phyloP scores from a whole-genome alignment of 371 early-diverging fungal genomes.

The Mucor lusitanicus region DNA sequence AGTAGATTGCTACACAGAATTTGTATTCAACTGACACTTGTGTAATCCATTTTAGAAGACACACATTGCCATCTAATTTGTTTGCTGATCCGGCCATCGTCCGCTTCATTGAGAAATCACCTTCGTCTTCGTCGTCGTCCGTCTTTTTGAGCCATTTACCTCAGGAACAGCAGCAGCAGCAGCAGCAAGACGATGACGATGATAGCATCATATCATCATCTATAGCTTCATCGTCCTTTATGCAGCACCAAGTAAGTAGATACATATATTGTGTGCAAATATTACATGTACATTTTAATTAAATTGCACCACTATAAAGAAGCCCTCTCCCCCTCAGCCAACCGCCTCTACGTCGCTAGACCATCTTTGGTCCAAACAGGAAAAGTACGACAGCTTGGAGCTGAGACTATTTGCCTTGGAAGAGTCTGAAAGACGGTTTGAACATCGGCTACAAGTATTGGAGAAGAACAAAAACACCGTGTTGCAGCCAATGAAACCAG shows the following conservation, averaged over 20 bases:
- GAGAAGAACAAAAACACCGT: background rate
- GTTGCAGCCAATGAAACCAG: slow-evolving; percentile 20
- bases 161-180: slow-evolving; percentile 19
- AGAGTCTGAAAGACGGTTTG: slow-evolving; percentile 18
- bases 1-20: background rate
- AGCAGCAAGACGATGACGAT: slow-evolving; percentile 8
- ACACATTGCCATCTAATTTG: slow-evolving; percentile 26
- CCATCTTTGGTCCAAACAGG: slow-evolving; percentile 18
- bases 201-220: slow-evolving; percentile 1
- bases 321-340: slow-evolving; percentile 5
- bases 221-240: background rate
- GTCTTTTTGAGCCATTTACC: background rate
- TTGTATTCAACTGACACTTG: background rate
- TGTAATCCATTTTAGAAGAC: slow-evolving; percentile 10
- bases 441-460: slow-evolving; percentile 14
- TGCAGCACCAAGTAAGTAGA: background rate
- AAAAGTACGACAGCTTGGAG: slow-evolving; percentile 6
- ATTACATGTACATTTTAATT: slow-evolving; percentile 1
- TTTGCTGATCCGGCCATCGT: slow-evolving; percentile 37
- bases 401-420: slow-evolving; percentile 13
- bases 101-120: slow-evolving; percentile 22
- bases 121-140: slow-evolving; percentile 7
- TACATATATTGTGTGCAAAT: background rate
- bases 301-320: background rate
- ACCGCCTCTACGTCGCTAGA: slow-evolving; percentile 3